Percentiles rank a stretch among this genome's conserved stretches.
These are phyloP conservation scores for Mycothermus thermophilus DNA, from an alignment of 495 filamentous ascomycete species.

Conservation along the genomic window DNA sequence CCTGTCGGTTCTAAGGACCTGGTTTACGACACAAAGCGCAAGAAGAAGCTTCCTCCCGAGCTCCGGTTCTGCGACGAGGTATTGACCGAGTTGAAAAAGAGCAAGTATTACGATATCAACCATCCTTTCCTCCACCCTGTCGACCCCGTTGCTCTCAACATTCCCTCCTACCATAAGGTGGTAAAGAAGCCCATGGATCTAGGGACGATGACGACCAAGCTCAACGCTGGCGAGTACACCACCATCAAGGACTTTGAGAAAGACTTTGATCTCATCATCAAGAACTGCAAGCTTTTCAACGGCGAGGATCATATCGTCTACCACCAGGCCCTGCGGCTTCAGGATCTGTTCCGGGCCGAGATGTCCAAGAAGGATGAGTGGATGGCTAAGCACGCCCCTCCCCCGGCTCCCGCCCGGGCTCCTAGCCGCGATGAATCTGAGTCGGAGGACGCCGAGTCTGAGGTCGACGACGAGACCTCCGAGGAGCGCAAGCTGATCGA, in stretches of 20 bases:
- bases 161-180: slow-evolving; percentile 81
- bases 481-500: slow-evolving; percentile 12
- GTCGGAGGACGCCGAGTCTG: slow-evolving; percentile 29
- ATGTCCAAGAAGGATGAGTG: slow-evolving; percentile 63
- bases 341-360: slow-evolving; percentile 58
- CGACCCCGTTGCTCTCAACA: slow-evolving; percentile 87
- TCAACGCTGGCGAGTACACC: slow-evolving; percentile 68
- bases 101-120: slow-evolving; percentile 50
- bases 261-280: slow-evolving; percentile 71
- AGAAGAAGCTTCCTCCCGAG: slow-evolving; percentile 85
- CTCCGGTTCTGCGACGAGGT: slow-evolving; percentile 80
- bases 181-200: slow-evolving; percentile 97
- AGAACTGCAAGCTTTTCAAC: slow-evolving; percentile 89
- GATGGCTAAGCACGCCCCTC: slow-evolving; percentile 57
- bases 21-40: slow-evolving; percentile 67
- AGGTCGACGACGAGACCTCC: slow-evolving; percentile 20
- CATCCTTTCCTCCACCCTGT: slow-evolving; percentile 67
- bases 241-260: slow-evolving; percentile 71
- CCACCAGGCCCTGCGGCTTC: slow-evolving; percentile 50
- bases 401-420: slow-evolving; percentile 22
- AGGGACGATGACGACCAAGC: slow-evolving; percentile 57
- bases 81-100: slow-evolving; percentile 61
- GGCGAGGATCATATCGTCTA: slow-evolving; percentile 61
- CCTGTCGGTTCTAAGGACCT: slow-evolving; percentile 78
- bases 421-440: slow-evolving; percentile 47